Percentiles rank a stretch among this genome's conserved stretches.
Evolutionary conservation across 495 filamentous ascomycete species (phyloP).

Genomic region (Talaromyces adpressus): DNA sequence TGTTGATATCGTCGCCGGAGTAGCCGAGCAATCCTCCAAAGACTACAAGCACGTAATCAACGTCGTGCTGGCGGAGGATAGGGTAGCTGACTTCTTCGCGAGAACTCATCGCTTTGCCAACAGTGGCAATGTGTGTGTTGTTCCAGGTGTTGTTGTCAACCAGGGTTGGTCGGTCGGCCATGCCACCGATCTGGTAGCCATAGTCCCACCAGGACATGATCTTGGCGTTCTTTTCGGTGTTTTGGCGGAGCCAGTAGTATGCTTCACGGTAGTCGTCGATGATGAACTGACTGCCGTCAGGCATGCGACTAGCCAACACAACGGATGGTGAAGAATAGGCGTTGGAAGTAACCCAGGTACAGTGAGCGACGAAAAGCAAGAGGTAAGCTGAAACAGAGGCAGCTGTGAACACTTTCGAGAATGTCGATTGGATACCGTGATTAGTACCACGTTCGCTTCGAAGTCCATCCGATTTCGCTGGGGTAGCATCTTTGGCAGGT

Average conservation of each 20-base stretch:
- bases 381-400: conserved; percentile 69
- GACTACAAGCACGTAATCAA: conserved; percentile 95
- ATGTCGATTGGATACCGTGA: conserved; percentile 73
- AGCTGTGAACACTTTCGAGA: conserved; percentile 74
- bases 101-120: conserved; percentile 98
- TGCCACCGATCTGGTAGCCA: conserved; percentile 98
- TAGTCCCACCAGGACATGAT: conserved; percentile 99
- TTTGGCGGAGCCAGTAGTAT: conserved; percentile 99
- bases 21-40: conserved; percentile 96
- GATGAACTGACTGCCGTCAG: conserved; percentile 95
- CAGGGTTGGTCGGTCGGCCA: conserved; percentile 95
- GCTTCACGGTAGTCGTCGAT: conserved; percentile 99
- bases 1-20: conserved; percentile 99
- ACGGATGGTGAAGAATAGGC: conserved; percentile 98
- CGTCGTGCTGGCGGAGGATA: conserved; percentile 96
- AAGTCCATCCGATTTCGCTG: conserved; percentile 49
- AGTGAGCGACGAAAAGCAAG: conserved; percentile 90
- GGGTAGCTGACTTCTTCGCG: conserved; percentile 97
- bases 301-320: conserved; percentile 83
- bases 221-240: conserved; percentile 90
- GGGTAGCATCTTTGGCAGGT: conserved; percentile 35
- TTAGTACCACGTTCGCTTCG: conserved; percentile 65
- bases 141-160: conserved; percentile 99
- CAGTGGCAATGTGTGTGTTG: conserved; percentile 99
- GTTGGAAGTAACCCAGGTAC: conserved; percentile 99